These are phyloP conservation scores for Neurospora hispaniola DNA, from an alignment of 495 filamentous ascomycete genomes.

Conservation along the genomic window DNA sequence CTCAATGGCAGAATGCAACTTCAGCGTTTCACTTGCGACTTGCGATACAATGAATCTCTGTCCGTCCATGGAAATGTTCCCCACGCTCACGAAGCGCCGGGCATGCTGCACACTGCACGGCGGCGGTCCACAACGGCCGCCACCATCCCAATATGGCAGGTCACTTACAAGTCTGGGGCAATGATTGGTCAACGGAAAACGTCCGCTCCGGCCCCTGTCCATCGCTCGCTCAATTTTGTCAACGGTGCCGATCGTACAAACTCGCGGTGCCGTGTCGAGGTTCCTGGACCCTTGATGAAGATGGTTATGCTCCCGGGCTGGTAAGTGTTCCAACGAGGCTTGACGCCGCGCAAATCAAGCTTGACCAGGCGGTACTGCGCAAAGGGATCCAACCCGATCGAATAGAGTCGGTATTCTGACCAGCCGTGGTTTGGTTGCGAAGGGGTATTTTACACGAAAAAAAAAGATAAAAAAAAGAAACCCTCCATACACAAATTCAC, in stretches of 20 bases:
- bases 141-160: constrained; percentile 6
- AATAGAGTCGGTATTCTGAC: background rate
- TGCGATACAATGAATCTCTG: background rate
- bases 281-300: background rate
- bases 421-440: background rate
- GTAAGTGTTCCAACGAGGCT: background rate
- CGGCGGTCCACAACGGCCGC: background rate
- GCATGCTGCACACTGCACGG: background rate
- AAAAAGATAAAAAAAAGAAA: background rate
- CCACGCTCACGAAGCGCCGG: background rate
- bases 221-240: background rate
- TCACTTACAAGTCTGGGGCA: background rate
- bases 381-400: background rate
- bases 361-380: background rate
- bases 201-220: background rate
- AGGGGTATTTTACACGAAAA: background rate
- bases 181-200: constrained; percentile 2
- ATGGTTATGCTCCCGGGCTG: background rate
- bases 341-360: background rate
- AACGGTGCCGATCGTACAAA: background rate
- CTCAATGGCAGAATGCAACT: background rate
- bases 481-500: background rate
- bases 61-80: background rate
- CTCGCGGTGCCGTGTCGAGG: background rate
- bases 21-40: background rate